phyloP scores from a whole-genome alignment of 2,329 filamentous ascomycete species.

The Curvularia sp. region DNA sequence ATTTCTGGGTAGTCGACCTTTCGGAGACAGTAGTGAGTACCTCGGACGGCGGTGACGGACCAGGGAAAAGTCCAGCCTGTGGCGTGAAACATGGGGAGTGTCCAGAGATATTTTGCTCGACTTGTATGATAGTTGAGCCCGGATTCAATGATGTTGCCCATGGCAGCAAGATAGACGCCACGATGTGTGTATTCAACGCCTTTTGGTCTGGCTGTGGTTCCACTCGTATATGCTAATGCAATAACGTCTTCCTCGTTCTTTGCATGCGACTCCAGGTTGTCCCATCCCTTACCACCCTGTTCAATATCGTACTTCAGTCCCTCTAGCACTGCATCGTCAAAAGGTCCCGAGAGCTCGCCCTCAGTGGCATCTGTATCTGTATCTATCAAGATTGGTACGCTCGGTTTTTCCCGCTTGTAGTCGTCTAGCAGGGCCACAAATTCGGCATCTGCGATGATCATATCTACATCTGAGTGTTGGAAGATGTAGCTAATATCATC shows the following conservation, averaged over 20 bases:
- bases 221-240: conserved; percentile 91
- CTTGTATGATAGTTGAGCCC: conserved; percentile 75
- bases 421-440: conserved; percentile 73
- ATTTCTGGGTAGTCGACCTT: conserved; percentile 96
- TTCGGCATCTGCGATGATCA: conserved; percentile 86
- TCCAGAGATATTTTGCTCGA: conserved; percentile 87
- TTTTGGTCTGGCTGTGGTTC: conserved; percentile 90
- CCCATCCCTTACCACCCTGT: conserved; percentile 76
- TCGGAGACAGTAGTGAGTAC: conserved; percentile 92
- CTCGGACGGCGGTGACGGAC: conserved; percentile 89
- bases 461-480: conserved; percentile 82
- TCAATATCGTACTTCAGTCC: conserved; percentile 75
- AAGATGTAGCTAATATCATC: conserved; percentile 94
- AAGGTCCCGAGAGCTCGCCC: conserved; percentile 77
- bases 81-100: conserved; percentile 82
- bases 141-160: conserved; percentile 88
- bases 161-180: conserved; percentile 81
- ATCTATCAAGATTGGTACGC: conserved; percentile 78
- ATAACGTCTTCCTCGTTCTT: conserved; percentile 80
- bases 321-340: conserved; percentile 82
- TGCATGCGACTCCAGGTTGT: conserved; percentile 72
- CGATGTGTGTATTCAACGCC: conserved; percentile 92
- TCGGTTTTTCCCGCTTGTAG: conserved; percentile 67
- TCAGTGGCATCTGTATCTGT: conserved; percentile 80
- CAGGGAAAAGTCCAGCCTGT: conserved; percentile 86